Evolutionary conservation across 495 filamentous ascomycete genomes (phyloP), one percentile per base, ranked within the genome.

Genomic region (Aspergillus affinis): DNA sequence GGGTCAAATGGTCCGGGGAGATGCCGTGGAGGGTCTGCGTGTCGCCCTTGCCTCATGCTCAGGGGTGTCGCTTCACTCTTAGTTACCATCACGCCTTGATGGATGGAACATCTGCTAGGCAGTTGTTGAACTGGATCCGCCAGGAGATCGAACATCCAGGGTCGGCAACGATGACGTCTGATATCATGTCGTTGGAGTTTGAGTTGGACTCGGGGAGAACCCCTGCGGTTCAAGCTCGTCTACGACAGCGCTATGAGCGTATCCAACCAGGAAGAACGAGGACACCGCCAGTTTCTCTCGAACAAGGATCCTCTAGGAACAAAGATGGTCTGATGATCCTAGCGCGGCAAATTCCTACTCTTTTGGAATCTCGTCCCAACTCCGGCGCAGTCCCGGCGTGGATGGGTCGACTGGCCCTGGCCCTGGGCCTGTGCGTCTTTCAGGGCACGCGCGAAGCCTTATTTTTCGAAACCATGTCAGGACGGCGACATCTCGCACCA

Each of bases 381-480:
- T 17, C 49, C 5, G 49, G 19, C 26, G 49, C 49, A 1, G 49
- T 51, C 2, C 49, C 49, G n/a, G 49, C 49, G 26, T 51, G 49
- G 49, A 21, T 51, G 49, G 49, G 49, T 51, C 49, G 49, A 21
- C 49, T 51, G 23, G 49, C 49, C 0, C 2, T 51, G 23, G 18
- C 49, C 4, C 21, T 51, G 2, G 49, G 6, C 13, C 13, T 51
- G 20, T 51, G 18, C 10, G 49, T 26, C 13, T 51, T 51, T 26
- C 49, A 51, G 23, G 23, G 49, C 18, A 51, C 49, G 6, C 2
- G 23, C 49, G 49, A 51, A 51, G 18, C 49, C 23, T 7, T 51
- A 27, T 51, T 51, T 15, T 51, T 21, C 49, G 49, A 51, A 51
- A 51, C 49, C 4, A 51, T 51, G 49, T 51, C 49, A 26, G 49